Evolutionary conservation across 2,329 filamentous ascomycete species (phyloP).

Genomic region (Didymellaceae sp.): DNA sequence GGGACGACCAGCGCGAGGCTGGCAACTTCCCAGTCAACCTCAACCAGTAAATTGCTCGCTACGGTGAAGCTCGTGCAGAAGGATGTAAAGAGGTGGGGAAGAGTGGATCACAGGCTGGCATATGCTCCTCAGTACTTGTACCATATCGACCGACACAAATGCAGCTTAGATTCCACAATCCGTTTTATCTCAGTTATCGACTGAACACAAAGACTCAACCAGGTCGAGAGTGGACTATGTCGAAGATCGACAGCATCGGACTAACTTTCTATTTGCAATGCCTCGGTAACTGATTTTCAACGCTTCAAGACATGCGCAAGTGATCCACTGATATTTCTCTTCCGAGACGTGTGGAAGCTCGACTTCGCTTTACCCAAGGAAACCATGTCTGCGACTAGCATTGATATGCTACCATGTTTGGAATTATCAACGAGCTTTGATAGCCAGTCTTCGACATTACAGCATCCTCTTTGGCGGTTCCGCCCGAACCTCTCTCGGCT

Average conservation of each 20-base stretch:
- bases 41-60: constrained; percentile 41
- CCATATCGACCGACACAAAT: constrained; percentile 40
- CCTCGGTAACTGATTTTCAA: background rate
- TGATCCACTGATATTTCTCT: no score
- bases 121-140: constrained; percentile 35
- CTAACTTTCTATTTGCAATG: background rate
- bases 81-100: constrained; percentile 26
- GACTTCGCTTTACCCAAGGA: no score
- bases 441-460: no score
- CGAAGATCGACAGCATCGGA: background rate
- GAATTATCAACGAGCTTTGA: no score
- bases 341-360: no score
- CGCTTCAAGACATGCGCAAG: no score
- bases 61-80: constrained; percentile 19
- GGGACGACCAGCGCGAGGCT: constrained; percentile 94
- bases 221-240: background rate
- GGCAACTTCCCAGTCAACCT: constrained; percentile 48
- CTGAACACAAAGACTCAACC: no score
- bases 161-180: constrained; percentile 32
- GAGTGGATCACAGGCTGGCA: constrained; percentile 33
- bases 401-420: no score
- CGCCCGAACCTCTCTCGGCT: no score
- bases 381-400: no score
- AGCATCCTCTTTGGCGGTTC: no score
- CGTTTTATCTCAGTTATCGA: background rate